These are phyloP conservation scores for Eimeria necatrix DNA, from an alignment of 169 alveolate species.

Conservation along the genomic window DNA sequence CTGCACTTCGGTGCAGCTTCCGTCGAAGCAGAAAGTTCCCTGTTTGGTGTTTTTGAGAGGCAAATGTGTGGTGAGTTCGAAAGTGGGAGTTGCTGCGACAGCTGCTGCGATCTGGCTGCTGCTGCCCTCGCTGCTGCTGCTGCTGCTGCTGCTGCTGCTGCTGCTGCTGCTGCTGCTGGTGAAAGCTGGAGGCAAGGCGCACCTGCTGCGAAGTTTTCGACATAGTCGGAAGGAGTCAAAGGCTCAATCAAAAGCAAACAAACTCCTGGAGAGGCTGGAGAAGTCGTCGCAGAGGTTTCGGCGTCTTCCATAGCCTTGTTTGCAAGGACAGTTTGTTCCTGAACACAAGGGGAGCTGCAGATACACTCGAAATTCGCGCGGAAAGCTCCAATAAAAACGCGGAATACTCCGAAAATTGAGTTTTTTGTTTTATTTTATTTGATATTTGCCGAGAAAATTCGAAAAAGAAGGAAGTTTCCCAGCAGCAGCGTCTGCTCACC, in stretches of 20 bases:
- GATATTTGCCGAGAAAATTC: not conserved
- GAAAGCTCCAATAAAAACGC: too few relatives aligned
- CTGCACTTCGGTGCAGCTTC: constrained; percentile 45
- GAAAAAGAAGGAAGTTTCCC: not conserved
- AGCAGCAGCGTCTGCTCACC: not conserved
- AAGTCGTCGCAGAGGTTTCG: not conserved
- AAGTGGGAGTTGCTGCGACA: not conserved
- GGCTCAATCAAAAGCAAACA: constrained; percentile 5
- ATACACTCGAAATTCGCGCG: too few relatives aligned
- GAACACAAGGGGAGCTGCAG: too few relatives aligned
- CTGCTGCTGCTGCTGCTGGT: too few relatives aligned
- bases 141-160: not conserved
- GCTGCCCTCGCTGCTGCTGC: not conserved
- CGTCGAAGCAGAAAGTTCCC: constrained; percentile 62
- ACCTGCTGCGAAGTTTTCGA: constrained; percentile 29
- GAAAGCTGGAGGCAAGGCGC: not conserved
- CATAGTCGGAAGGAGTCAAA: not conserved
- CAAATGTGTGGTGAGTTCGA: constrained; percentile 68
- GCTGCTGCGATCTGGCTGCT: constrained; percentile 1
- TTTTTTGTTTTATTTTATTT: too few relatives aligned
- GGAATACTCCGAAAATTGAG: too few relatives aligned
- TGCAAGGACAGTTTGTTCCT: too few relatives aligned
- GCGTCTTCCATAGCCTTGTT: not conserved
- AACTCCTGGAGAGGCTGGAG: not conserved
- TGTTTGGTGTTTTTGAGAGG: constrained; percentile 74